phyloP scores from a whole-genome alignment of 2,329 filamentous ascomycete genomes.

The Cadophora gregata region DNA sequence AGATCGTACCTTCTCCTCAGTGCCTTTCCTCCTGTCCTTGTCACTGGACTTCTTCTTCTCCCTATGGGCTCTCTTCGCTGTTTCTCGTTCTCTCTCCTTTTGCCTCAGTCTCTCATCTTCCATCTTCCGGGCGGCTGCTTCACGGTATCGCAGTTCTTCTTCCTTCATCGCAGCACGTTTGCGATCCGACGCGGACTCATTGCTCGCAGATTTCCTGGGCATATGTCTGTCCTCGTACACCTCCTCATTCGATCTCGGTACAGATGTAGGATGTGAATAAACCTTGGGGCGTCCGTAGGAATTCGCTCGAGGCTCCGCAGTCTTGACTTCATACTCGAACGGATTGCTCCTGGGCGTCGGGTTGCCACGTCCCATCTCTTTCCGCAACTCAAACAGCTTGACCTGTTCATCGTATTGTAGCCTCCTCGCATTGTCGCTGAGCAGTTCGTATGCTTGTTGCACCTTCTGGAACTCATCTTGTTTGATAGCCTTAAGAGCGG shows the following conservation, averaged over 20 bases:
- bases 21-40: constrained; percentile 47
- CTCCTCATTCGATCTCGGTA: constrained; percentile 54
- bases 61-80: constrained; percentile 31
- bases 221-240: constrained; percentile 53
- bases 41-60: constrained; percentile 47
- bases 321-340: constrained; percentile 54
- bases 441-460: constrained; percentile 89
- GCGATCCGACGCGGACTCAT: constrained; percentile 46
- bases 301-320: constrained; percentile 55
- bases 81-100: constrained; percentile 41
- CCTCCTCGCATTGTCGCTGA: constrained; percentile 77
- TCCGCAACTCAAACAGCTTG: constrained; percentile 67
- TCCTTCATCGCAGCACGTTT: constrained; percentile 41
- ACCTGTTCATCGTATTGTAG: constrained; percentile 79
- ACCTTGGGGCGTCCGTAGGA: constrained; percentile 48
- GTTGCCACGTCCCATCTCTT: constrained; percentile 50
- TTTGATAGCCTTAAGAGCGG: constrained; percentile 74
- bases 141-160: constrained; percentile 37
- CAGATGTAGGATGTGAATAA: constrained; percentile 33
- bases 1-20: constrained; percentile 41
- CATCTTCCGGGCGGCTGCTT: constrained; percentile 28
- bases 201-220: constrained; percentile 55
- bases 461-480: constrained; percentile 90
- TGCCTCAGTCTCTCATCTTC: constrained; percentile 40
- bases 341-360: constrained; percentile 53